phyloP scores from a whole-genome alignment of 108 stramenopile species.

The Fragilariopsis cylindrus region DNA sequence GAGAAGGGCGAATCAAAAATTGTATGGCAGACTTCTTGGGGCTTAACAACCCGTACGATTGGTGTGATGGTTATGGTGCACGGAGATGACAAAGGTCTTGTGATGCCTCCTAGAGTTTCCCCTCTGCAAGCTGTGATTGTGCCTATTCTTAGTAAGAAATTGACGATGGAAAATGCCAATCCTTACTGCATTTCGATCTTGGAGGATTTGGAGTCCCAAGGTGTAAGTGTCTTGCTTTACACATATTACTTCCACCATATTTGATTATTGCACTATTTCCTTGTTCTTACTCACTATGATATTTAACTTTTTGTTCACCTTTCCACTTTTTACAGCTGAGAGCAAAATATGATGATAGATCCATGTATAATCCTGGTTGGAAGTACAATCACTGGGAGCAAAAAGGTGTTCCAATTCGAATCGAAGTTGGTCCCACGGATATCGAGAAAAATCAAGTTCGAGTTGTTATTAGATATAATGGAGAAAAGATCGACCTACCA shows the following conservation, averaged over 20 bases:
- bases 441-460: slow-evolving; percentile 82
- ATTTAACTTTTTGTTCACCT: slow-evolving; percentile 2
- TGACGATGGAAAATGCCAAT: slow-evolving; percentile 60
- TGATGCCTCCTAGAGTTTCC: slow-evolving; percentile 95
- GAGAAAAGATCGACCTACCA: slow-evolving; percentile 81
- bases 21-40: slow-evolving; percentile 99
- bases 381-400: slow-evolving; percentile 99
- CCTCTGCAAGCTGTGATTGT: slow-evolving; percentile 97
- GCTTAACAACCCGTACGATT: slow-evolving; percentile 96
- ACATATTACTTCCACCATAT: not conserved
- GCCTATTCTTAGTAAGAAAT: slow-evolving; percentile 92
- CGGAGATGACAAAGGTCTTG: slow-evolving; percentile 98
- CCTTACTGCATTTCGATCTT: slow-evolving; percentile 76
- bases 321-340: slow-evolving; percentile 51
- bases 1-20: slow-evolving; percentile 88
- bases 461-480: slow-evolving; percentile 86
- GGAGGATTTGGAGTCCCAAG: slow-evolving; percentile 56
- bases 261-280: slow-evolving; percentile 9
- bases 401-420: slow-evolving; percentile 98
- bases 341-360: slow-evolving; percentile 91
- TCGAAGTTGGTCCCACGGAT: slow-evolving; percentile 98
- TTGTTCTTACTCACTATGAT: not conserved
- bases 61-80: slow-evolving; percentile 99
- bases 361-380: slow-evolving; percentile 98
- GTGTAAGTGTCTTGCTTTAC: slow-evolving; percentile 37